Evolutionary conservation across 2,329 filamentous ascomycete species (phyloP), one percentile per base, ranked within the genome.

Genomic region (Talaromyces sp.): DNA sequence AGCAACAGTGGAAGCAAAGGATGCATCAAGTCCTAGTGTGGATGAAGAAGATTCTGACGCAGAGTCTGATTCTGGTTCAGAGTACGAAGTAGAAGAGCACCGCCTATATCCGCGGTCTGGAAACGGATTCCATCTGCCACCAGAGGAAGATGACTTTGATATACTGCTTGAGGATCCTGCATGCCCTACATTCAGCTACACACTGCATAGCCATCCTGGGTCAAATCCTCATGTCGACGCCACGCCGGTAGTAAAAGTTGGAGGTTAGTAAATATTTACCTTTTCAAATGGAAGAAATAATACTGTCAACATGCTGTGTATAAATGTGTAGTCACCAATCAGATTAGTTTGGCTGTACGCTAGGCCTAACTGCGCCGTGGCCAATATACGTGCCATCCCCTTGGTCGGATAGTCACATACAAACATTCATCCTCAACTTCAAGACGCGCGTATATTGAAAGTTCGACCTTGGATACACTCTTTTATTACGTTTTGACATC

Each of bases 31-130:
- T 33, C 27, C 60, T 43, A 43, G 52, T 37, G 60, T 33, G 52
- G 22, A 27, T n/a, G 50, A 9, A 22, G 57, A 54, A 27, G 41
- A 58, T 43, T 39, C 37, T 11, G 68, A 71, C 14, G 70, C 74
- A 50, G 74, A 77, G 47, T 75, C 75, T 11, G 77, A 79, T 54
- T 76, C 79, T n/a, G 62, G 65, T 4, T 82, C 72, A 6, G 73
- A 72, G 43, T 72, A 72, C 35, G 72, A 73, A 66, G 82, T 86
- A 56, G 78, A 81, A 41, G 83, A 84, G 54, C 86, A 87, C 70
- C 82, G 85, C 33, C 82, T 87, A 50, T 90, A 90, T 68, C 87
- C 87, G 0, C 84, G 83, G 67, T 80, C 87, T 7, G 88, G 88
- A 1, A 82, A 87, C 63, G 88, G 88, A 1, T 78, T 90, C 33